phyloP scores from a whole-genome alignment of 768 basidiomycete species.

The Naganishia vaughanmartiniae region DNA sequence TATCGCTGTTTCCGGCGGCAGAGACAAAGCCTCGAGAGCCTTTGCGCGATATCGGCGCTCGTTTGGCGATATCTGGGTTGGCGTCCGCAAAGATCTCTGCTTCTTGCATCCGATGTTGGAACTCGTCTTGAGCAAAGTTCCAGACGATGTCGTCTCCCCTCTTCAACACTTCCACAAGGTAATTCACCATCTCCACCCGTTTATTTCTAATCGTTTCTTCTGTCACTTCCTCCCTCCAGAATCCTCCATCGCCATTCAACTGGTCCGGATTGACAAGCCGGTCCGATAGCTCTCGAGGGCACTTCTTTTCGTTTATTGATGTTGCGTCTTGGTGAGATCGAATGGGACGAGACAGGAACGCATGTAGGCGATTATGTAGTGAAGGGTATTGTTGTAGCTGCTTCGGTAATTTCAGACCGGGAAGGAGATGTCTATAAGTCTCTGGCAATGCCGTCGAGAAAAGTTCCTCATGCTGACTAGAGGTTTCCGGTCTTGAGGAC shows the following conservation, averaged over 20 bases:
- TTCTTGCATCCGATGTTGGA: slow-evolving; percentile 10
- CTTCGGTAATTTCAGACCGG: background rate
- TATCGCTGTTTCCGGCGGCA: slow-evolving; percentile 55
- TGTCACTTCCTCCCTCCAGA: slow-evolving; percentile 46
- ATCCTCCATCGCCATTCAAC: slow-evolving; percentile 45
- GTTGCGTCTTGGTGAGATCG: slow-evolving; percentile 32
- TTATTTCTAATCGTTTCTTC: slow-evolving; percentile 40
- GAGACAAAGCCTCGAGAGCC: slow-evolving; percentile 51
- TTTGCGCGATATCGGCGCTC: slow-evolving; percentile 3
- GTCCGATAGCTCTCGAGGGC: slow-evolving; percentile 47
- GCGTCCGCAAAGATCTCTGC: background rate
- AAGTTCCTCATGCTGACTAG: background rate
- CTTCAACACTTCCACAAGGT: slow-evolving; percentile 40
- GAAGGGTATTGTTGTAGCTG: slow-evolving; percentile 1
- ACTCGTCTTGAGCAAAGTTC: slow-evolving; percentile 23
- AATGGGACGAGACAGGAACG: slow-evolving; percentile 48
- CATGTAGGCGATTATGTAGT: slow-evolving; percentile 34
- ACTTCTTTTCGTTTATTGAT: slow-evolving; percentile 37
- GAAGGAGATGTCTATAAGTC: background rate
- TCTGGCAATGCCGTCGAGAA: background rate
- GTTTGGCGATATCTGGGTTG: background rate
- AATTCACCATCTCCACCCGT: slow-evolving; percentile 44
- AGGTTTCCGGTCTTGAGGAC: background rate
- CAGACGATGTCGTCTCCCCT: slow-evolving; percentile 40
- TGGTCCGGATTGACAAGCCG: slow-evolving; percentile 53